phyloP scores from a whole-genome alignment of 139 green algal species.

The Picocystis salinarum region DNA sequence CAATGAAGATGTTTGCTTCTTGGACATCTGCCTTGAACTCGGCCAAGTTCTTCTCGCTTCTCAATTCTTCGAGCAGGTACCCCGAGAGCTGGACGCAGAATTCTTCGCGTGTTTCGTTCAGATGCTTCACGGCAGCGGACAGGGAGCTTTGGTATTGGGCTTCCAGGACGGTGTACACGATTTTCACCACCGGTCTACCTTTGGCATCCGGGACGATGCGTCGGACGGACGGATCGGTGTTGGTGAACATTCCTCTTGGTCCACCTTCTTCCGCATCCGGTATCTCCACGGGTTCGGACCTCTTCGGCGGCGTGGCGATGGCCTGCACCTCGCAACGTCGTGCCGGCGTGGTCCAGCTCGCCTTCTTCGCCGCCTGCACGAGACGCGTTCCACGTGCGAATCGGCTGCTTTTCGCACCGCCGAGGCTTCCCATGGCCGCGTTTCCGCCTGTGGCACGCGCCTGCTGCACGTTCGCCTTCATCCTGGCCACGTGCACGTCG shows the following conservation, averaged over 20 bases:
- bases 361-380: too few relatives aligned
- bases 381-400: too few relatives aligned
- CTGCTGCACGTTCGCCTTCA: too few relatives aligned
- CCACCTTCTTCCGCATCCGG: too few relatives aligned
- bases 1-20: constrained; percentile 96
- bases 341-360: too few relatives aligned
- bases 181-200: constrained; percentile 43
- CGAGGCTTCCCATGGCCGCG: too few relatives aligned
- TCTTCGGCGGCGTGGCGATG: too few relatives aligned
- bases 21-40: constrained; percentile 72
- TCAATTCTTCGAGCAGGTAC: constrained; percentile 96
- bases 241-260: constrained; percentile 73
- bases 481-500: too few relatives aligned
- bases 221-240: constrained; percentile 67
- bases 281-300: too few relatives aligned
- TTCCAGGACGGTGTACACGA: constrained; percentile 97
- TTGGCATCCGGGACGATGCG: constrained; percentile 42
- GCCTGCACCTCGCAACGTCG: too few relatives aligned
- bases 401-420: too few relatives aligned
- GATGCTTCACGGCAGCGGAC: constrained; percentile 57
- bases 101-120: constrained; percentile 68
- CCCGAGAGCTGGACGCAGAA: constrained; percentile 89
- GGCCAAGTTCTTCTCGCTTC: constrained; percentile 68
- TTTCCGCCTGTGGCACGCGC: too few relatives aligned
- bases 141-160: constrained; percentile 93